phyloP scores from a whole-genome alignment of 495 filamentous ascomycete species.

The Tuber indicum region DNA sequence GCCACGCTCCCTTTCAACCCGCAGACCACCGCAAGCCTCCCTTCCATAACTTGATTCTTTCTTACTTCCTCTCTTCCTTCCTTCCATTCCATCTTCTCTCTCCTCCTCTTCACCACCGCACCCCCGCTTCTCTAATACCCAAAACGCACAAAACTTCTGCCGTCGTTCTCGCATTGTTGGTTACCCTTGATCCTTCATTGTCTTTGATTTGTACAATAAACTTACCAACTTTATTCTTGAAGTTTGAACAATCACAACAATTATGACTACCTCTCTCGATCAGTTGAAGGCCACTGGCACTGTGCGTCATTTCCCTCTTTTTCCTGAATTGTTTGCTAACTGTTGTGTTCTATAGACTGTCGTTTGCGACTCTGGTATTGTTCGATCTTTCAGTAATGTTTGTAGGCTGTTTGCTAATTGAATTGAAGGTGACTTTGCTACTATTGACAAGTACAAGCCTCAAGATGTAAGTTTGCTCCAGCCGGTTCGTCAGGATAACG shows the following conservation, averaged over 20 bases:
- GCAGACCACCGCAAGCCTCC: slow-evolving; percentile 21
- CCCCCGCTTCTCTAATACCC: neutral
- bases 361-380: slow-evolving; percentile 86
- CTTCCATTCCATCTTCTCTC: neutral
- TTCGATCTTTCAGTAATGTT: slow-evolving; percentile 12
- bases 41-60: neutral
- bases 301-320: slow-evolving; percentile 52
- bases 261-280: slow-evolving; percentile 59
- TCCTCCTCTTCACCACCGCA: slow-evolving; percentile 7
- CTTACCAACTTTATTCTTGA: neutral
- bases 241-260: slow-evolving; percentile 9
- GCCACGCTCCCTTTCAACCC: slow-evolving; percentile 11
- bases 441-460: slow-evolving; percentile 99
- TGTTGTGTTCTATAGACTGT: slow-evolving; percentile 57
- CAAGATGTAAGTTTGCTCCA: slow-evolving; percentile 61
- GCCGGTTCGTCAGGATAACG: neutral
- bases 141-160: slow-evolving; percentile 3
- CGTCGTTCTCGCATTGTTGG: neutral
- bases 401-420: slow-evolving; percentile 10
- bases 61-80: slow-evolving; percentile 5
- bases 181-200: neutral
- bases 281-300: slow-evolving; percentile 96
- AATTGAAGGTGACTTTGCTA: slow-evolving; percentile 63
- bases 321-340: slow-evolving; percentile 41
- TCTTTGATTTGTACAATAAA: neutral